Percentiles rank a stretch among this genome's conserved stretches.
Conservation (phyloP, 208 protist genomes). For the Leishmania mexicana region DNA sequence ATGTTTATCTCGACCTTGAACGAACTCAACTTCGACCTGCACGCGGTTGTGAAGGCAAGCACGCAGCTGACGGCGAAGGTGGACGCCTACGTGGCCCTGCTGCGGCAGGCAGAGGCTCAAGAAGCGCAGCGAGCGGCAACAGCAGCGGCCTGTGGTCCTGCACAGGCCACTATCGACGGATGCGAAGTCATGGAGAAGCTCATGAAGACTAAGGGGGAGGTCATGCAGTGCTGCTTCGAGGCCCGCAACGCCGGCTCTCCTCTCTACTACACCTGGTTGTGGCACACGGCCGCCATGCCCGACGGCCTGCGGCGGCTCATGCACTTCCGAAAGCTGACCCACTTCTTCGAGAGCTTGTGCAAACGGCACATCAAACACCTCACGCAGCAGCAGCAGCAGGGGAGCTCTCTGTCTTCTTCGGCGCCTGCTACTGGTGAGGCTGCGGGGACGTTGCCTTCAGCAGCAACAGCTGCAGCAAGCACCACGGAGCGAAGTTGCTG, state of each 20-base stretch:
- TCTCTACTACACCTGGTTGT: slow-evolving; percentile 79
- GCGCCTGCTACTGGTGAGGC: neutral
- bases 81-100: slow-evolving; percentile 13
- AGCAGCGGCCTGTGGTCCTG: neutral
- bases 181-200: slow-evolving; percentile 27
- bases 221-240: slow-evolving; percentile 62
- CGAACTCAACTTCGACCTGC: slow-evolving; percentile 62
- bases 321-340: slow-evolving; percentile 66
- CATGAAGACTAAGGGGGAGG: slow-evolving; percentile 38
- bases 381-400: neutral
- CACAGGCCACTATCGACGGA: neutral
- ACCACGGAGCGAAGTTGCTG: slow-evolving; percentile 1
- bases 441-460: neutral
- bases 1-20: slow-evolving; percentile 52
- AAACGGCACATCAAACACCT: slow-evolving; percentile 27
- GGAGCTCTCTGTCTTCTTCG: neutral
- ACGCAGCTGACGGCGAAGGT: slow-evolving; percentile 37
- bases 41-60: slow-evolving; percentile 37
- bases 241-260: slow-evolving; percentile 56
- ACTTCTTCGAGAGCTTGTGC: slow-evolving; percentile 53
- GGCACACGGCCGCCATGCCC: slow-evolving; percentile 62
- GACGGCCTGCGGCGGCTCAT: slow-evolving; percentile 74
- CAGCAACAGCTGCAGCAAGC: neutral
- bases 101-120: slow-evolving; percentile 22
- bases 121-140: neutral